Conservation (phyloP, 2,329 filamentous ascomycete genomes). For the Arthrobotrys entomopaga region DNA sequence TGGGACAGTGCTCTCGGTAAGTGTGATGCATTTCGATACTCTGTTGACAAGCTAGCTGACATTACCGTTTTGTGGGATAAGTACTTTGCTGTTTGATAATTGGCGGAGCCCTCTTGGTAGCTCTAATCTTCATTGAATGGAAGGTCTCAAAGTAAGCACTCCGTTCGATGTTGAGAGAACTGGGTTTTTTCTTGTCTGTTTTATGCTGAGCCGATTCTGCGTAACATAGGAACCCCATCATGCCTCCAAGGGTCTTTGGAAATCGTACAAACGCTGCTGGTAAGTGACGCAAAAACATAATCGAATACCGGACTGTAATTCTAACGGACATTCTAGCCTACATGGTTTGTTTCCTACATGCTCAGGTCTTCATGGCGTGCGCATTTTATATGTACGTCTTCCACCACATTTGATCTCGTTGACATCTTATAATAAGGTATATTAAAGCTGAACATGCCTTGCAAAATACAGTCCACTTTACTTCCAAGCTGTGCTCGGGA, state of each 20-base stretch:
- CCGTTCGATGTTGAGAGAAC: not conserved
- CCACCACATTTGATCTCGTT: too few species aligned
- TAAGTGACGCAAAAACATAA: constrained; percentile 36
- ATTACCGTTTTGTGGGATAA: constrained; percentile 47
- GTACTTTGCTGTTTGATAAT: constrained; percentile 74
- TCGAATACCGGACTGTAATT: constrained; percentile 62
- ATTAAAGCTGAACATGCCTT: not conserved
- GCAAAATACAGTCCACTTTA: constrained; percentile 62
- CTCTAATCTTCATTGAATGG: constrained; percentile 72
- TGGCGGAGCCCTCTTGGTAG: constrained; percentile 65
- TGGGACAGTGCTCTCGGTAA: constrained; percentile 68
- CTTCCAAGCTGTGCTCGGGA: constrained; percentile 74
- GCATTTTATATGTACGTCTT: constrained; percentile 65
- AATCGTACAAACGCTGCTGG: constrained; percentile 68
- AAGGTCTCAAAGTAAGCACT: constrained; percentile 68
- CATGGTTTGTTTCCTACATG: constrained; percentile 64
- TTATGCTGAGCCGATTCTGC: not conserved
- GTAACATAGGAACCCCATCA: constrained; percentile 66
- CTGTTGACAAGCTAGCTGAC: too few species aligned
- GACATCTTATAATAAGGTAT: not conserved
- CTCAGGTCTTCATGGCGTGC: constrained; percentile 71
- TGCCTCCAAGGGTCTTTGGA: constrained; percentile 72
- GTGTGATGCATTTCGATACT: not conserved
- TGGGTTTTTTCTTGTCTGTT: not conserved
- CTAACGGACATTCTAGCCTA: constrained; percentile 63